Evolutionary conservation across 306 rosid genomes (phyloP), one percentile per base, ranked within the genome.

Genomic region (Rosa rugosa): DNA sequence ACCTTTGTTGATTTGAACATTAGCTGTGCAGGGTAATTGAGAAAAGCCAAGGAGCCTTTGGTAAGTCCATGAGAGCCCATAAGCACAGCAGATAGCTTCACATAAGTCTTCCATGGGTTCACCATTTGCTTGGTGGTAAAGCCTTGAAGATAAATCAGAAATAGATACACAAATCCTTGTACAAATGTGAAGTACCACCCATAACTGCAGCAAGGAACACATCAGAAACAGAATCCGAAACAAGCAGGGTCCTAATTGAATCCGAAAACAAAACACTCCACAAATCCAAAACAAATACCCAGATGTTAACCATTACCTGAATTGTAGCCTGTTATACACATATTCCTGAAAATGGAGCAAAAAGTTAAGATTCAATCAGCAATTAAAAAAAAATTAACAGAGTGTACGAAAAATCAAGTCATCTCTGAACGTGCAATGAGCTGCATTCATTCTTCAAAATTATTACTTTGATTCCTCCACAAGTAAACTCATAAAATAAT

Each of bases 1-100:
- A 92, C 99, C 94, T 95, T 95, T 1, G 99, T 95, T 81, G 99
- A 95, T 84, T 95, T 95, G 90, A 95, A 95, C 99, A 95, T 95
- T 50, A 95, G 87, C 80, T 95, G 99, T n/a, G 99, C 99, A 31
- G 99, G 99, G 79, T 95, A 95, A 80, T 95, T 95, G 44, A 95
- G 99, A 75, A 86, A 95, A 76, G 99, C 99, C 88, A 95, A 76
- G 65, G 99, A 92, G 8, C 99, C 98, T 84, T 95, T 95, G 83
- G 99, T 95, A 69, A 95, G 90, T 75, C 99, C 98, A 90, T 95
- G 99, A 1, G 99, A 95, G 34, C 97, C 98, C 99, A 95, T 92
- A 7, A 92, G 90, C 2, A 92, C 98, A 63, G 89, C 98, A 79
- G 99, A 92, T 69, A 95, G 96, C 87, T 95, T 95, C 80, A 91